Evolutionary conservation across 345 rosid genomes (phyloP).

Genomic region (Syzygium aqueum): DNA sequence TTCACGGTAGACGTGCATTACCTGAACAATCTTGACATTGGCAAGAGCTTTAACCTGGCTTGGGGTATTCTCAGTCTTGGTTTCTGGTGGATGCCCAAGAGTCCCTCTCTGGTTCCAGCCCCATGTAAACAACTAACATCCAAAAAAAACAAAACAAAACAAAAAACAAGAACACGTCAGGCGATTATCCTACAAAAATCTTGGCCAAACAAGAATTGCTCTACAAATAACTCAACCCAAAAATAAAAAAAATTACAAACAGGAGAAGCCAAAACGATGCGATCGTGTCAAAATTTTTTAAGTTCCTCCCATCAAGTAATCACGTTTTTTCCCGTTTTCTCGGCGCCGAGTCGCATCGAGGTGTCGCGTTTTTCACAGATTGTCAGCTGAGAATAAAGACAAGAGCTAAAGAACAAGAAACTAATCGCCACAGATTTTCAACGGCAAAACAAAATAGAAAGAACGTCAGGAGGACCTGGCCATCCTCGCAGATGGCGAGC

Average conservation of each 20-base stretch:
- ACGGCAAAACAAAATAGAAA: neutral
- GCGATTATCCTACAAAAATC: neutral
- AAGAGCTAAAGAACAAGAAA: neutral
- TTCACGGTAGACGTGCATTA: constrained; percentile 2
- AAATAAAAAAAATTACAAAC: neutral
- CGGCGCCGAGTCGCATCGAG: neutral
- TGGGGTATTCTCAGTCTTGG: constrained; percentile 82
- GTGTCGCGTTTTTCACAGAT: neutral
- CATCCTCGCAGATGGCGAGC: constrained; percentile 93
- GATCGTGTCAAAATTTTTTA: neutral
- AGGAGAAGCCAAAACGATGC: neutral
- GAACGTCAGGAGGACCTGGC: constrained; percentile 43
- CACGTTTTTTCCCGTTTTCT: neutral
- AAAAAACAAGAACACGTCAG: neutral
- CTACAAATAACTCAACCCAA: neutral
- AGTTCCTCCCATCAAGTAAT: neutral
- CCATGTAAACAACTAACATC: constrained; percentile 87
- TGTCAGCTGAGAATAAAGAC: neutral
- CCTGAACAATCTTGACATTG: constrained; percentile 81
- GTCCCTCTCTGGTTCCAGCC: constrained; percentile 99
- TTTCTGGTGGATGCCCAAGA: constrained; percentile 84
- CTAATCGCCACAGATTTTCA: neutral
- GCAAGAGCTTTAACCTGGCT: constrained; percentile 73
- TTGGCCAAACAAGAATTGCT: neutral
- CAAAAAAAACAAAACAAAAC: neutral